Conservation (phyloP, 2,329 filamentous ascomycete species). For the Colletotrichum lupini region DNA sequence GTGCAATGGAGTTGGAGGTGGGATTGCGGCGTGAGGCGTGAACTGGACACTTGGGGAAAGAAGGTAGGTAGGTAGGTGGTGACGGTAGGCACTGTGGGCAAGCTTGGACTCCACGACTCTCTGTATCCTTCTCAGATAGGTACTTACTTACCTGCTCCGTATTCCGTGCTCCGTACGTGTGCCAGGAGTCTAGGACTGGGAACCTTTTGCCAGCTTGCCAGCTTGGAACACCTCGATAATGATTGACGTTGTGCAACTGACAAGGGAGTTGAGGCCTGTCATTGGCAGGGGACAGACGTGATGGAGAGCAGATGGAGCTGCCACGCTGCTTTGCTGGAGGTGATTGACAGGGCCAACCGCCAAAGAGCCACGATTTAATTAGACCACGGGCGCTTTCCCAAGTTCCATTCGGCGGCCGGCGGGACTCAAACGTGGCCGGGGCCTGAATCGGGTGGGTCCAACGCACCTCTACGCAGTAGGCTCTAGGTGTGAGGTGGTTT, state of each 20-base stretch:
- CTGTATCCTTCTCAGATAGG: no score
- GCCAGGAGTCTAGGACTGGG: constrained; percentile 12
- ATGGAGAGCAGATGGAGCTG: neutral
- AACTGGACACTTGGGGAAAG: constrained; percentile 1
- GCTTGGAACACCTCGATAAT: constrained; percentile 25
- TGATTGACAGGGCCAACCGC: neutral
- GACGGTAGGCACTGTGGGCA: constrained; percentile 1
- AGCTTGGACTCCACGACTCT: constrained; percentile 25
- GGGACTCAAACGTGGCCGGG: neutral
- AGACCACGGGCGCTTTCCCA: neutral
- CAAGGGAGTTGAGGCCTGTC: neutral
- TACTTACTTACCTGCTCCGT: no score
- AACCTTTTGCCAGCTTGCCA: constrained; percentile 3
- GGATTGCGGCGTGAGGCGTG: constrained; percentile 10
- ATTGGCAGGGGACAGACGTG: constrained; percentile 1
- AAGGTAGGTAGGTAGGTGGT: neutral
- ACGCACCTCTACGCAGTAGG: neutral
- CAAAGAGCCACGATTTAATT: constrained; percentile 1
- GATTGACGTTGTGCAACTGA: constrained; percentile 9
- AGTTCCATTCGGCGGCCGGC: neutral
- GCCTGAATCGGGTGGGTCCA: neutral
- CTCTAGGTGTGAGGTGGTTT: no score
- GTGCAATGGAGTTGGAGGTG: constrained; percentile 7
- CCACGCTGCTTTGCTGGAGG: constrained; percentile 12
- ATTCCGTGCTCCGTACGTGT: no score